A percentile compares a stretch with the other conserved stretches of the same genome.
Conservation (phyloP, 2,329 filamentous ascomycete genomes). For the Rutstroemia sp. region DNA sequence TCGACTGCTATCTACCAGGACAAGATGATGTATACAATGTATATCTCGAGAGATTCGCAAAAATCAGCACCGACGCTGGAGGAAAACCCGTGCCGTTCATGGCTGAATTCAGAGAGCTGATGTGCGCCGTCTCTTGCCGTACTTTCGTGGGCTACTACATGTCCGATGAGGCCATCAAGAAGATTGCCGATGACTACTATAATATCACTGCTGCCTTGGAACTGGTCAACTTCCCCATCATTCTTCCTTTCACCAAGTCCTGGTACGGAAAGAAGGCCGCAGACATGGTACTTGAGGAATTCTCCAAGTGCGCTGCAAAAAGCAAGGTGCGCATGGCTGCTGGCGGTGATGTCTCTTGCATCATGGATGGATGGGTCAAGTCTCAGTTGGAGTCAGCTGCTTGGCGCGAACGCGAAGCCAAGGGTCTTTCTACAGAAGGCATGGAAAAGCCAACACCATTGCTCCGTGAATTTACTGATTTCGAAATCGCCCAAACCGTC, state of each 20-base stretch:
- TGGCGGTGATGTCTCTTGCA: slow-evolving; percentile 80
- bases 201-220: slow-evolving; percentile 92
- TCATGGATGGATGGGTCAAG: slow-evolving; percentile 92
- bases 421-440: slow-evolving; percentile 59
- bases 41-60: slow-evolving; percentile 75
- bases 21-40: slow-evolving; percentile 87
- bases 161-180: slow-evolving; percentile 80
- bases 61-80: slow-evolving; percentile 63
- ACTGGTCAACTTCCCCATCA: slow-evolving; percentile 96
- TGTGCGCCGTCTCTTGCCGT: slow-evolving; percentile 89
- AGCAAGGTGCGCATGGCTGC: slow-evolving; percentile 86
- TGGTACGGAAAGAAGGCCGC: slow-evolving; percentile 97
- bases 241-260: slow-evolving; percentile 87
- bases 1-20: slow-evolving; percentile 81
- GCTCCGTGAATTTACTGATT: slow-evolving; percentile 80
- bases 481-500: slow-evolving; percentile 85
- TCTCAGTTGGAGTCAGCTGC: slow-evolving; percentile 77
- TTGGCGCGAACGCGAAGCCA: slow-evolving; percentile 72
- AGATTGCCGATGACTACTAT: slow-evolving; percentile 95
- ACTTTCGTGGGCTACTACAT: slow-evolving; percentile 98
- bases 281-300: slow-evolving; percentile 85
- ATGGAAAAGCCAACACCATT: slow-evolving; percentile 76
- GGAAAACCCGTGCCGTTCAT: slow-evolving; percentile 81
- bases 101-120: slow-evolving; percentile 85
- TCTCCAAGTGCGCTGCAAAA: slow-evolving; percentile 86